Base-by-base conservation (phyloP, 257 asterid genomes). In the Eucommia ulmoides region DNA sequence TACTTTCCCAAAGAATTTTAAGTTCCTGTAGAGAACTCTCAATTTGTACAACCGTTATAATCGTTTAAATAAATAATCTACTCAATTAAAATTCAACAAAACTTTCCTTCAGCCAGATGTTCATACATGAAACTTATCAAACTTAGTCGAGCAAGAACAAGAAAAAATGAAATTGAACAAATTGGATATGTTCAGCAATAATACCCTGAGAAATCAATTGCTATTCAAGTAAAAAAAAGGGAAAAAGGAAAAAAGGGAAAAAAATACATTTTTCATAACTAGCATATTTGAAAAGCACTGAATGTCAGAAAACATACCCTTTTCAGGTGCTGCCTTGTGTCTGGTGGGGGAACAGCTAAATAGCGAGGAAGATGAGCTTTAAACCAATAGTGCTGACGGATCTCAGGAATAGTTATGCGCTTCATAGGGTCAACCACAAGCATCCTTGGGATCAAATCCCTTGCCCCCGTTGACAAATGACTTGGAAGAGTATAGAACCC, bases 401-500 rank as follows among this genome's bases (percentile, higher is more conserved):
- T 82, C 71, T 80, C 93, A 56, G 61, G 56, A 48, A 73, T 65
- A 21, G 83, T 65, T 61, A 89, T 80, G 65, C 97, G 79, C 80
- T 89, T 84, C 81, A 84, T 59, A 24, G 97, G 96, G 74, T 89
- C 94, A 67, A 89, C 96, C 23, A 80, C 58, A 51, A 89, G 82
- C 97, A 89, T 67, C 71, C 83, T 73, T 64, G 84, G 83, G 62
- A 89, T 85, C 65, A 89, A 72, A 68, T 84, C 88, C 57, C 93
- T 82, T 62, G 93, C 93, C 64, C 89, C 93, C 41, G 74, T 22
- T 14, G 96, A 89, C 57, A 89, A 67, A 78, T 89, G 94, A 65
- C 94, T 84, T 51, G 97, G 97, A 69, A 89, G 94, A 42, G 96
- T 84, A 68, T 89, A 89, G 23, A 78, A 14, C 33, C 97, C 94